Percentiles rank a stretch among this genome's conserved stretches.
phyloP scores from a whole-genome alignment of 2,329 filamentous ascomycete species.

The Neoarthrinium moseri region DNA sequence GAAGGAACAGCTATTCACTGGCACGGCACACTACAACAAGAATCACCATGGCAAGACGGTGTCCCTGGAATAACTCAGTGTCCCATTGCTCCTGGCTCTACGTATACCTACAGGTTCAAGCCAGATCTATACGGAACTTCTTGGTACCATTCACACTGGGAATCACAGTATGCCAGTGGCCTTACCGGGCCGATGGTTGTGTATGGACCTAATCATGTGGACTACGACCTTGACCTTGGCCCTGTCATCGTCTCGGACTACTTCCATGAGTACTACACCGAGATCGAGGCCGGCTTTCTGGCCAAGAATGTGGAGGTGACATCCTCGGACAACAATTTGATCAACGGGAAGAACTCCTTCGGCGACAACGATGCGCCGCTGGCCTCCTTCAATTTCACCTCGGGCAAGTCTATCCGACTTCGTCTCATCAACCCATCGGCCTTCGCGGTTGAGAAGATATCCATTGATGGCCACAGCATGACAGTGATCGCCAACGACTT shows the following conservation, averaged over 20 bases:
- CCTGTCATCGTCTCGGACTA: conserved; percentile 56
- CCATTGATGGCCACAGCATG: conserved; percentile 46
- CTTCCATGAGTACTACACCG: conserved; percentile 54
- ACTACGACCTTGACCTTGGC: conserved; percentile 65
- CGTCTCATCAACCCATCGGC: conserved; percentile 43
- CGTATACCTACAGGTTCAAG: conserved; percentile 51
- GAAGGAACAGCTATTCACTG: conserved; percentile 49
- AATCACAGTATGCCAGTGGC: conserved; percentile 58
- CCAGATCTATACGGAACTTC: conserved; percentile 53
- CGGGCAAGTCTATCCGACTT: conserved; percentile 39
- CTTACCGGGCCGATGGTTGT: conserved; percentile 61
- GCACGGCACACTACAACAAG: conserved; percentile 51
- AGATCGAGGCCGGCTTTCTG: conserved; percentile 46
- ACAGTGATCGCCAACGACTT: conserved; percentile 48
- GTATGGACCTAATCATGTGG: conserved; percentile 50
- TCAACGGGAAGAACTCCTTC: conserved; percentile 62
- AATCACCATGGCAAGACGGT: conserved; percentile 52
- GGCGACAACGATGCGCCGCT: conserved; percentile 28
- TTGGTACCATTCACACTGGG: conserved; percentile 64
- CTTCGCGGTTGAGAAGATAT: conserved; percentile 21
- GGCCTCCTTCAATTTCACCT: conserved; percentile 22
- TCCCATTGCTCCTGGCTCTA: conserved; percentile 61
- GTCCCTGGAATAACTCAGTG: conserved; percentile 58
- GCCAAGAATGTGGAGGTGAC: conserved; percentile 30
- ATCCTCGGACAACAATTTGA: conserved; percentile 56